Conservation (phyloP, 2,329 filamentous ascomycete species). For the Colletotrichum sp. region DNA sequence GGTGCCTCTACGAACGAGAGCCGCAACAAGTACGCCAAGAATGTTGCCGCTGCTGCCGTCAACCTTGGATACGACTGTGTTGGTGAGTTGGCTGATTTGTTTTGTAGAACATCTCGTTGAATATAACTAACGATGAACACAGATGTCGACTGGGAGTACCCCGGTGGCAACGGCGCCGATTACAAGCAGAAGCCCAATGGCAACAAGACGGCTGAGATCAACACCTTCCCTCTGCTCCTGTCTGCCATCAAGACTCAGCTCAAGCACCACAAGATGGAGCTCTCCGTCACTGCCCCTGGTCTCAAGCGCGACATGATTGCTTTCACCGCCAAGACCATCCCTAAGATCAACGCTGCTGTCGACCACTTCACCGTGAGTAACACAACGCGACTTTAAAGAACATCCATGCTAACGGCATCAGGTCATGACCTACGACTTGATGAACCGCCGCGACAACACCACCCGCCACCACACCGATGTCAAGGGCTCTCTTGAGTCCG, state of each 20-base stretch:
- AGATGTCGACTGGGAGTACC: constrained; percentile 73
- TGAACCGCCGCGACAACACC: constrained; percentile 72
- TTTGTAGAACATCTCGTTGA: neutral
- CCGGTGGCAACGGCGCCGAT: constrained; percentile 70
- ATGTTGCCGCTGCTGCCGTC: constrained; percentile 59
- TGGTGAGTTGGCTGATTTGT: constrained; percentile 38
- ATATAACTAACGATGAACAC: neutral
- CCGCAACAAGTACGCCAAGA: constrained; percentile 60
- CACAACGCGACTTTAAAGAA: accelerated
- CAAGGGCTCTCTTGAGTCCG: constrained; percentile 53
- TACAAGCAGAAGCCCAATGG: constrained; percentile 68
- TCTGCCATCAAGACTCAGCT: constrained; percentile 62
- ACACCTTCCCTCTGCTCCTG: constrained; percentile 66
- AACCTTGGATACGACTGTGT: constrained; percentile 65
- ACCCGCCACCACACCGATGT: constrained; percentile 71
- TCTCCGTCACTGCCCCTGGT: constrained; percentile 73
- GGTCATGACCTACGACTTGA: constrained; percentile 75
- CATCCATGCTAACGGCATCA: neutral
- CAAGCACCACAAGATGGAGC: constrained; percentile 55
- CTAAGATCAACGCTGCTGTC: constrained; percentile 62
- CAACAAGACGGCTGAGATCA: constrained; percentile 63
- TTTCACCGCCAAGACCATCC: constrained; percentile 61
- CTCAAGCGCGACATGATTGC: constrained; percentile 70
- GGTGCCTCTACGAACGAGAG: constrained; percentile 52
- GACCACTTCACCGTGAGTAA: constrained; percentile 65